Percentiles rank a stretch among this genome's conserved stretches.
Evolutionary conservation across 108 stramenopile species (phyloP).

Genomic region (Skeletonema tropicum): DNA sequence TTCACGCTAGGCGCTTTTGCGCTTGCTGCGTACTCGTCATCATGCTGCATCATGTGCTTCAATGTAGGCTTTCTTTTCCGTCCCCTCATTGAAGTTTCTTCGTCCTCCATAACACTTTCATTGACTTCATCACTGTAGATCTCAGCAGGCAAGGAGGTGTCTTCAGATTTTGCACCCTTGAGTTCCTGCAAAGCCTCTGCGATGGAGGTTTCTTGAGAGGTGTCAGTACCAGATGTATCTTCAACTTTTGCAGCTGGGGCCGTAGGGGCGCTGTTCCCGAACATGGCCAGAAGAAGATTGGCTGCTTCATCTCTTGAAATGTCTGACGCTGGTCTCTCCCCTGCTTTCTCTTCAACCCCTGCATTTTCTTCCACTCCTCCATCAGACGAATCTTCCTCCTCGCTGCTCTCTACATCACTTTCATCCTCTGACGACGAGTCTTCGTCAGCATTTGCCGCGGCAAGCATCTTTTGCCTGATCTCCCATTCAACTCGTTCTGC

Average conservation of each 20-base stretch:
- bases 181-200: not conserved
- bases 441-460: conserved; percentile 2
- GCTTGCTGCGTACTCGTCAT: not conserved
- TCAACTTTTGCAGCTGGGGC: conserved; percentile 4
- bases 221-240: not conserved
- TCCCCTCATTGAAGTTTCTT: not conserved
- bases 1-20: not conserved
- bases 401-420: not conserved
- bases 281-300: conserved; percentile 3
- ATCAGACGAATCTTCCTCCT: not conserved
- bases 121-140: not conserved
- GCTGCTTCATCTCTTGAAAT: conserved; percentile 7
- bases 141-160: not conserved
- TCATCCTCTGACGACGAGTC: not conserved
- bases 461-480: conserved; percentile 3
- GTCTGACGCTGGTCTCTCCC: not conserved
- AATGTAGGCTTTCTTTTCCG: not conserved
- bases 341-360: not conserved
- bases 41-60: not conserved
- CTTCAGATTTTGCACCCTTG: not conserved
- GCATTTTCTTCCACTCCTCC: not conserved
- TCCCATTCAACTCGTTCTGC: conserved; percentile 6
- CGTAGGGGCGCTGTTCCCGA: not conserved
- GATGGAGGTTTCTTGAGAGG: not conserved
- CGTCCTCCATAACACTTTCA: not conserved